phyloP scores from a whole-genome alignment of 2,329 filamentous ascomycete genomes.

The Penicillium hordei region DNA sequence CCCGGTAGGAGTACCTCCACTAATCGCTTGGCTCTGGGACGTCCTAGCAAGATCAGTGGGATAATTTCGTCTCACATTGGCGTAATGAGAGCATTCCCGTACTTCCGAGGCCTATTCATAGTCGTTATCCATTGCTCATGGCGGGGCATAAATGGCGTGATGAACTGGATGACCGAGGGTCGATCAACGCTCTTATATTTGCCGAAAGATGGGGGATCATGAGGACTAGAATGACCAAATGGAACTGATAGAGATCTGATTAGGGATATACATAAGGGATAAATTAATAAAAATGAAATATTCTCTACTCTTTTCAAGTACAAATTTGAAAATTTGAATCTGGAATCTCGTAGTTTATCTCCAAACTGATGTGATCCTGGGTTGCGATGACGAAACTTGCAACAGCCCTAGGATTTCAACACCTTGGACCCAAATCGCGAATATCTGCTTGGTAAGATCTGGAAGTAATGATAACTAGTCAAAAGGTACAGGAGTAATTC shows the following conservation, averaged over 20 bases:
- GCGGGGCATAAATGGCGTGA: conserved; percentile 37
- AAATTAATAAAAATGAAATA: background rate
- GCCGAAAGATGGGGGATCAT: background rate
- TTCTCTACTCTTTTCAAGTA: background rate
- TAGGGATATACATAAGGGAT: background rate
- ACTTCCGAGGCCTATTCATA: conserved; percentile 3
- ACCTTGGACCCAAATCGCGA: background rate
- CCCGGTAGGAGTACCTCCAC: conserved; percentile 14
- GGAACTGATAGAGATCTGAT: background rate
- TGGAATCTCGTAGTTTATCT: background rate
- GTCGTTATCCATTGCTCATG: conserved; percentile 29
- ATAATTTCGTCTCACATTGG: conserved; percentile 12
- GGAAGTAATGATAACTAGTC: background rate
- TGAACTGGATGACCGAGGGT: conserved; percentile 10
- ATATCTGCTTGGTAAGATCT: background rate
- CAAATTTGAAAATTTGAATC: background rate
- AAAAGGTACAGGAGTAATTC: too few relatives aligned
- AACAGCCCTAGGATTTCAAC: conserved; percentile 6
- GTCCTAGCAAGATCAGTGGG: background rate
- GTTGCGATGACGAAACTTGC: conserved; percentile 23
- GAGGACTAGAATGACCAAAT: background rate
- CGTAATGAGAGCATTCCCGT: conserved; percentile 11
- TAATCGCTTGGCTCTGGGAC: conserved; percentile 3
- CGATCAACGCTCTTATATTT: conserved; percentile 3
- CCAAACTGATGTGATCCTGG: conserved; percentile 25